phyloP scores from a whole-genome alignment of 2,329 filamentous ascomycete species.

The Microcyclospora tardicrescens region DNA sequence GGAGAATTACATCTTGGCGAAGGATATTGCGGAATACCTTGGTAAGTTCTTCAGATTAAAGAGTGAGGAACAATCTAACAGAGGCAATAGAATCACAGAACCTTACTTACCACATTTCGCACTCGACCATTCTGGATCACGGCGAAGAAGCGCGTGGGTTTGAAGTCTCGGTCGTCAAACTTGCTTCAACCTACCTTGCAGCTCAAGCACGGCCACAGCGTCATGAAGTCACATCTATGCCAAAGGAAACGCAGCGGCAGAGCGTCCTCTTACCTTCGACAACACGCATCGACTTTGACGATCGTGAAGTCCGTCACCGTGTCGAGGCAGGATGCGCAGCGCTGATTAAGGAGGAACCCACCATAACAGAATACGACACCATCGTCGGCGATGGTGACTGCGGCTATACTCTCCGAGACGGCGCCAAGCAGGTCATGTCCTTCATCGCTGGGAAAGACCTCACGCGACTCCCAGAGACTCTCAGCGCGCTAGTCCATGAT shows the following conservation, averaged over 20 bases:
- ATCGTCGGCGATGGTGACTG: constrained; percentile 27
- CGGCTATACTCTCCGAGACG: constrained; percentile 23
- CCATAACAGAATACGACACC: constrained; percentile 25
- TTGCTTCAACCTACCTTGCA: constrained; percentile 16
- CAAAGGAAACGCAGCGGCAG: neutral
- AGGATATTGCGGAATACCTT: constrained; percentile 21
- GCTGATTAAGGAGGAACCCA: constrained; percentile 22
- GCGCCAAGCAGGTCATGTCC: constrained; percentile 22
- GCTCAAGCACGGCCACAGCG: constrained; percentile 7
- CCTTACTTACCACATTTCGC: constrained; percentile 20
- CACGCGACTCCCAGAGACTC: constrained; percentile 12
- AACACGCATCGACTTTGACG: constrained; percentile 16
- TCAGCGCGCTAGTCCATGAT: constrained; percentile 19
- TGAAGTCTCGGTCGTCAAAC: constrained; percentile 19
- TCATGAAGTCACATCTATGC: neutral
- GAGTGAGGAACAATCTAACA: too few relatives aligned
- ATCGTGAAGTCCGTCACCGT: constrained; percentile 14
- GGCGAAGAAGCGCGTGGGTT: constrained; percentile 19
- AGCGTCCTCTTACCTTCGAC: constrained; percentile 9
- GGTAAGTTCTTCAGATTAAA: constrained; percentile 10
- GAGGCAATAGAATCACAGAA: constrained; percentile 14
- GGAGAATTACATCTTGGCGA: constrained; percentile 25
- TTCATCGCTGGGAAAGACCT: constrained; percentile 22
- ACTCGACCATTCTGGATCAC: constrained; percentile 22
- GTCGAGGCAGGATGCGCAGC: constrained; percentile 22